phyloP scores from a whole-genome alignment of 2,329 filamentous ascomycete genomes.

The Alternaria postmessia region DNA sequence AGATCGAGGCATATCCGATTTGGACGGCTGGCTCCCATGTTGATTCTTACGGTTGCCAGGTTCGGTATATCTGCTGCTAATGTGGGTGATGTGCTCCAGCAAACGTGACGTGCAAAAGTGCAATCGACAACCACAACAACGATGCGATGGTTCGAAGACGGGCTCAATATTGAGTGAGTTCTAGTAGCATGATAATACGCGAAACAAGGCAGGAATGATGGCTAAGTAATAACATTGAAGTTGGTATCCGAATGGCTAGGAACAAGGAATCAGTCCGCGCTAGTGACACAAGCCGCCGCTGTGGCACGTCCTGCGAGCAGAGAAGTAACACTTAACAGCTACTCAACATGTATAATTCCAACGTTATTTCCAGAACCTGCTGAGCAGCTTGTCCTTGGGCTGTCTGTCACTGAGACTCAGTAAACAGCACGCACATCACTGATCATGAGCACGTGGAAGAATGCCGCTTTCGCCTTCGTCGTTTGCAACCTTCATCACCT shows the following conservation, averaged over 20 bases:
- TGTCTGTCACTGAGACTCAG: background rate
- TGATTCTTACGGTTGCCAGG: background rate
- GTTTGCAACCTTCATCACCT: background rate
- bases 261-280: background rate
- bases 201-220: background rate
- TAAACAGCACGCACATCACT: background rate
- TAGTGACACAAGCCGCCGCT: background rate
- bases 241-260: background rate
- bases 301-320: no score
- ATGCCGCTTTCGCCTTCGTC: background rate
- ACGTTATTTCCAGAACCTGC: no score
- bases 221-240: background rate
- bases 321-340: no score
- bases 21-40: background rate
- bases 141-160: background rate
- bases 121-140: background rate
- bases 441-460: background rate
- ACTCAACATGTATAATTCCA: no score
- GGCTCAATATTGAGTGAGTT: background rate
- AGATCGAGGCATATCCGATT: background rate
- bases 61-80: background rate
- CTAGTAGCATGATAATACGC: background rate
- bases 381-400: no score
- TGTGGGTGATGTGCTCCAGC: background rate
- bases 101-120: background rate